Evolutionary conservation across 1,284 basidiomycete genomes (phyloP), one percentile per base, ranked within the genome.

Genomic region (Cutaneotrichosporon sp.): DNA sequence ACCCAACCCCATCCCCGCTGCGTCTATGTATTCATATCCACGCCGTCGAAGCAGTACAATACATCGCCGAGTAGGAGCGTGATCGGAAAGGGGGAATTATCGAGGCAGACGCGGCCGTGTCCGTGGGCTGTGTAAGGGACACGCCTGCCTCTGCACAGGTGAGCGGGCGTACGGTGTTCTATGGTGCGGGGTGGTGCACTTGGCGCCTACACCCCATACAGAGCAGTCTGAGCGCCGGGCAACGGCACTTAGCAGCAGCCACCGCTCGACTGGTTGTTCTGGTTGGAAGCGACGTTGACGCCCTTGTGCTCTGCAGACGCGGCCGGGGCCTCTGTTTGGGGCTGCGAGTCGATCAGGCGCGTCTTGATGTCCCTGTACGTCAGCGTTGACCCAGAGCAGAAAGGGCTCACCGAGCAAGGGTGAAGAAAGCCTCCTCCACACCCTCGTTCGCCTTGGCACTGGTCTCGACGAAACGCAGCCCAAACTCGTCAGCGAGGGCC

Each of bases 391-490:
- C 5, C 26, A 7, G 20, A n/a, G 35, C 18, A n/a, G 21, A n/a
- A n/a, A 44, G 17, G 20, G 10, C 85, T 61, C 54, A 93, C 91
- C 93, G 83, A 35, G 96, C 94, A 54, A 98, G 81, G 13, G 88
- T 89, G 77, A 98, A 97, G 82, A 99, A 99, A 3, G 96, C 94
- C 67, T 97, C 93, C 77, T 99, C 96, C 18, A 99, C 96, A 60
- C 93, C 92, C 57, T 96, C 88, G 76, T 97, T 98, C 47, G 89
- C 83, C 80, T 98, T 98, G 49, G 96, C 96, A 30, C 88, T 92
- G 8, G 96, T 98, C 80, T 98, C 96, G 81, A 98, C 88, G 76
- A 97, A 98, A 69, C 84, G 85, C 74, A 99, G 82, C 26, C 91
- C 93, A 45, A 98, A 47, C 77, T 93, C 56, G 79, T 85, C 54